Evolutionary conservation across 106 monocot genomes (phyloP), one percentile per base, ranked within the genome.

Genomic region (Xerophyta viscosa): DNA sequence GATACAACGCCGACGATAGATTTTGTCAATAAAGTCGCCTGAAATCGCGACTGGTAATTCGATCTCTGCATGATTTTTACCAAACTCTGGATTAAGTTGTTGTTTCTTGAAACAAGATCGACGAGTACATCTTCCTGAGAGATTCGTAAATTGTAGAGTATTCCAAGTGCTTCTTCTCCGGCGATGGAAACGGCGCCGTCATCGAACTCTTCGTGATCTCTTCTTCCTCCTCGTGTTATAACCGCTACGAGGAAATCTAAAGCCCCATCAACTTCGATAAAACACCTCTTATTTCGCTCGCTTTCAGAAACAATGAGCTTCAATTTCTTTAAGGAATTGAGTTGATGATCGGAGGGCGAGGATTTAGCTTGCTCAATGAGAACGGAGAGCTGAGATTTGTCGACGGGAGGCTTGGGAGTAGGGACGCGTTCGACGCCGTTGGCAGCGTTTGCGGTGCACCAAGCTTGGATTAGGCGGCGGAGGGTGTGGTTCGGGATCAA

Each of bases 401-500:
- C 44, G 50, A 62, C 8, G n/a, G 71, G 63, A 21, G 66, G 27
- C 2, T 53, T 50, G 2, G 73, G 73, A 26, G 70, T 77, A 13
- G 66, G 73, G 52, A 63, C 62, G 6, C 71, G 56, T 48, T 71
- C 74, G 27, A 71, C 58, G 19, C 66, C 61, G 2, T 37, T 17
- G 54, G 49, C 23, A 14, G 67, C 51, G 70, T 66, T 70, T 54
- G 50, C 30, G 56, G 50, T 42, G 75, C 71, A 71, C 81, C 81
- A 81, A 15, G 67, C 68, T 20, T 75, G 81, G 67, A 71, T 75
- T 24, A 80, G 70, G 15, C 81, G 75, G 36, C 81, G 75, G 46
- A 81, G 81, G 24, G 81, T 75, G 75, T 75, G 81, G 75, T 75
- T 71, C 0, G 75, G 71, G 24, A 67, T 75, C 3, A 71, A 59